Base-by-base conservation (phyloP, 108 stramenopile species). In the Nitzschia sp. region DNA sequence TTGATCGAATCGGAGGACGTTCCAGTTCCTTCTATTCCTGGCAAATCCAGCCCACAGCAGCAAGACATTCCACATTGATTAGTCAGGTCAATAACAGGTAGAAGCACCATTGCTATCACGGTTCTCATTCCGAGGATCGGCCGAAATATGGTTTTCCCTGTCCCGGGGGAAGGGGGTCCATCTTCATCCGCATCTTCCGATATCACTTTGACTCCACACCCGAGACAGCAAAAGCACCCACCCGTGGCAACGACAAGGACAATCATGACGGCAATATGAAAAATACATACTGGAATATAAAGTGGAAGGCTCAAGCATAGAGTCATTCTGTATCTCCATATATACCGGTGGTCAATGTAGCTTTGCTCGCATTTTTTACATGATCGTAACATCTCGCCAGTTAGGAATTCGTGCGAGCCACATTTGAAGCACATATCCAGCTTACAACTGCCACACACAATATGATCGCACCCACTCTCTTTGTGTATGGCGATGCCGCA, bases 381-480 rank as follows among this genome's bases (percentile, higher is more conserved):
- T 3, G 26, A 15, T 48, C 82, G 77, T 6, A 74, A 46, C 56
- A 63, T 72, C 0, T 76, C 60, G 4, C 77, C 77, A 11, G 63
- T 49, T 30, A 83, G 47, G 33, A 71, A 58, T 9, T 18, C 0
- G 42, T 83, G 82, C 11, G 65, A 75, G 2, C 77, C 77, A 54
- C 82, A 83, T 24, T 57, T 66, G 45, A 66, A 83, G 48, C 82
- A 83, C 55, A 83, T 66, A 65, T 83, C 82, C 0, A 75, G 8
- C 3, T 75, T 26, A 46, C 82, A 83, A 21, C 32, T 34, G 5
- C 57, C 31, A 54, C 82, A 83, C n/a, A 83, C 64, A 46, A 83
- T 56, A 60, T 83, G 82, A 72, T 83, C 77, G 34, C 82, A 83
- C 11, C 82, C 82, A 17, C 54, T 29, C 8, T 56, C 66, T 45